A percentile compares a stretch with the other conserved stretches of the same genome.
phyloP scores from a whole-genome alignment of 1,139 yeast species.

The Spathaspora sp. region DNA sequence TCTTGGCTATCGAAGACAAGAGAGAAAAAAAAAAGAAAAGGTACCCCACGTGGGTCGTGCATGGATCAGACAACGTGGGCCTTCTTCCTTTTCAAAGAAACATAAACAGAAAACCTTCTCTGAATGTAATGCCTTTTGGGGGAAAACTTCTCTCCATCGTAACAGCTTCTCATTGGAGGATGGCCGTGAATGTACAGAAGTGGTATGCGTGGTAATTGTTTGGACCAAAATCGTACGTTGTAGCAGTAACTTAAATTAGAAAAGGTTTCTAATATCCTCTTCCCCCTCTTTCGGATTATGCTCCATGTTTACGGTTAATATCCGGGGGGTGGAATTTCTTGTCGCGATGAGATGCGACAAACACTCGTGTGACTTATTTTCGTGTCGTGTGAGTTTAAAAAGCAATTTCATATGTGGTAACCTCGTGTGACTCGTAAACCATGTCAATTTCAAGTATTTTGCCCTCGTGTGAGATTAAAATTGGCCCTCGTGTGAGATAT shows the following conservation, averaged over 20 bases:
- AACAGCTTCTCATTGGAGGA: not conserved
- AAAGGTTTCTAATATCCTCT: not conserved
- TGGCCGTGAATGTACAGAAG: not conserved
- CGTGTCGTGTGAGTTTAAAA: not conserved
- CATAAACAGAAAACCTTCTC: not conserved
- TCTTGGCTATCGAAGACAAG: not conserved
- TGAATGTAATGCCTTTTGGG: not conserved
- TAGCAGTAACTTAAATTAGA: not conserved
- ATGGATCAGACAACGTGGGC: not conserved
- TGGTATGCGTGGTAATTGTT: not conserved
- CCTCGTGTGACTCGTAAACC: not conserved
- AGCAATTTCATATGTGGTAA: not conserved
- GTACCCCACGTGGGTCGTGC: conserved; percentile 4
- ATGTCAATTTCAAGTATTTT: not conserved
- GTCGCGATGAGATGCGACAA: not conserved
- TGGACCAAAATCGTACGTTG: not conserved
- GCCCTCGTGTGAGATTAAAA: conserved; percentile 1
- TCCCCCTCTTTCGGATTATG: not conserved
- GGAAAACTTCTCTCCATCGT: not conserved
- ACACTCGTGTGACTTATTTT: not conserved
- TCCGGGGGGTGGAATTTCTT: not conserved
- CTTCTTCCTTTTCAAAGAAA: not conserved
- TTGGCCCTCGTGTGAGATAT: conserved; percentile 1
- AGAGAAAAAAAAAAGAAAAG: not conserved
- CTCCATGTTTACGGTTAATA: not conserved